Evolutionary conservation across 176 grass and related monocot genomes (phyloP).

Genomic region (Cocos nucifera): DNA sequence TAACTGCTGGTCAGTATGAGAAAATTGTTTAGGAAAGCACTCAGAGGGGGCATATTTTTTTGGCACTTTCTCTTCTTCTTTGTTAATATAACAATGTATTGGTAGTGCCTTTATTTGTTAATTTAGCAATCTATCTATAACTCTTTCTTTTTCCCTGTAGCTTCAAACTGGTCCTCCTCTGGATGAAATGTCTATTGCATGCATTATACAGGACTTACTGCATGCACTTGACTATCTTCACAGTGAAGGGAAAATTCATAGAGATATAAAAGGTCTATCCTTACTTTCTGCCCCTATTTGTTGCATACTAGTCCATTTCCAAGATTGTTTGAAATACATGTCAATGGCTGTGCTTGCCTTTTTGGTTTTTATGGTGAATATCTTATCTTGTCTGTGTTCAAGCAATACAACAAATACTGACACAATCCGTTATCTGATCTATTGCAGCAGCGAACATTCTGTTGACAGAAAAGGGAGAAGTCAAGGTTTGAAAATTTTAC

Average conservation of each 20-base stretch:
- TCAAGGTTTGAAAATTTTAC: conserved; percentile 61
- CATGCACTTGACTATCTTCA: conserved; percentile 96
- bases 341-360: too few relatives aligned
- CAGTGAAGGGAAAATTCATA: conserved; percentile 97
- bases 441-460: conserved; percentile 96
- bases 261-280: conserved; percentile 73
- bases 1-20: too few relatives aligned
- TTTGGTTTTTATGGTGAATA: too few relatives aligned
- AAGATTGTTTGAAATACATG: too few relatives aligned
- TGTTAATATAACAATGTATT: too few relatives aligned
- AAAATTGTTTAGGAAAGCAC: too few relatives aligned
- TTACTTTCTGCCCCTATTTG: neutral
- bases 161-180: conserved; percentile 81
- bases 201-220: conserved; percentile 87
- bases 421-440: conserved; percentile 17
- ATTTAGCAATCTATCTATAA: neutral
- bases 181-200: conserved; percentile 95
- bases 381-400: too few relatives aligned
- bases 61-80: too few relatives aligned
- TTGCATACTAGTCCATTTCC: neutral
- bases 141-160: conserved; percentile 31
- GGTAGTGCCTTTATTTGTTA: neutral
- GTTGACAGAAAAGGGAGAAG: conserved; percentile 91
- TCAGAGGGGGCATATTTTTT: too few relatives aligned
- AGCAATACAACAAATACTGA: too few relatives aligned